Evolutionary conservation across 306 rosid genomes (phyloP), one percentile per base, ranked within the genome.

Genomic region (Fragaria ananassa): DNA sequence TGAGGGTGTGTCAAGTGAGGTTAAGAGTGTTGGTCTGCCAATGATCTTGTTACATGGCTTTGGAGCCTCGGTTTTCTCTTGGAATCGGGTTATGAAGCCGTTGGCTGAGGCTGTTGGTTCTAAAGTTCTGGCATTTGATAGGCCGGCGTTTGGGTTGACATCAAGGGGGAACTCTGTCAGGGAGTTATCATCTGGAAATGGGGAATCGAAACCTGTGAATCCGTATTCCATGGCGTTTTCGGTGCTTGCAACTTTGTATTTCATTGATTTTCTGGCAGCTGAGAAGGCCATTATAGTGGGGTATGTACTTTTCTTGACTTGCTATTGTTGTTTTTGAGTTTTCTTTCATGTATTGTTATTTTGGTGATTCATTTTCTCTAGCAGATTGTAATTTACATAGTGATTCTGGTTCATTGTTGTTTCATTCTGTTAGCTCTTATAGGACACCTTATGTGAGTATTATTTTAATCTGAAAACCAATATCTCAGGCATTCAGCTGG

Each of bases 121-220:
- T 23, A 94, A 88, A 78, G 91, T 90, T 80, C 87, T 94, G 63
- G 98, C 98, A 78, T 94, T 92, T 86, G 98, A 94, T 83, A 85
- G 98, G 82, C 98, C 98, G 3, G 98, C 98, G 21, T 94, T 94
- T 83, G 98, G 98, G 57, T 83, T 94, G 88, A 94, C 97, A 44
- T 87, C 98, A 10, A 89, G 98, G 79, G 82, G 82, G 11, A 76
- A 83, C 60, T 69, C 76, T 64, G 77, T 80, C 5, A 60, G 50
- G 60, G 84, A 62, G 70, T 74, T 60, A 72, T 51, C 90, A 70
- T 82, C 87, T 12, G 88, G 76, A 63, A 74, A 56, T 13, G 83
- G 71, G 74, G 88, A 85, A 47, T 2, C 78, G 15, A 87, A 82
- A 42, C 90, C 95, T 76, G 67, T 90, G 56, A 90, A 94, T 89